phyloP scores from a whole-genome alignment of 2,329 filamentous ascomycete genomes.

The Monosporascus sp. region DNA sequence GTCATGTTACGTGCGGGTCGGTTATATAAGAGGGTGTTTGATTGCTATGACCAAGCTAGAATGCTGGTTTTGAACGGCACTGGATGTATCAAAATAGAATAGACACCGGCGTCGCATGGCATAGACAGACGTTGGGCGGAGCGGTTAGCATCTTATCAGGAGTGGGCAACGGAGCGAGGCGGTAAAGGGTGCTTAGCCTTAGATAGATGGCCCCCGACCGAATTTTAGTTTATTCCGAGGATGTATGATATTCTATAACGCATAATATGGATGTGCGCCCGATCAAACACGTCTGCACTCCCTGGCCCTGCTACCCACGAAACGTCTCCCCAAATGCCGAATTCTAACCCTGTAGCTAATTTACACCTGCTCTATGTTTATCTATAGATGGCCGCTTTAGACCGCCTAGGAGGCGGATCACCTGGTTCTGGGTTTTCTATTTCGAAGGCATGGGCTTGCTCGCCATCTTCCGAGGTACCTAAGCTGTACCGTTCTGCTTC shows the following conservation, averaged over 20 bases:
- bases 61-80: no score
- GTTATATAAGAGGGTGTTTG: no score
- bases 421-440: neutral
- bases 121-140: neutral
- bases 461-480: constrained; percentile 15
- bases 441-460: constrained; percentile 6
- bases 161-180: neutral
- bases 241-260: no score
- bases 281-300: neutral
- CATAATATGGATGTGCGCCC: neutral
- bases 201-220: neutral
- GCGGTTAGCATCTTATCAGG: neutral
- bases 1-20: no score
- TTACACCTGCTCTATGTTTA: neutral
- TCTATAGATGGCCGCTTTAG: no score
- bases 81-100: neutral
- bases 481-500: constrained; percentile 6
- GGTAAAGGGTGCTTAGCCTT: neutral
- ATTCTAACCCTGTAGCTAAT: neutral
- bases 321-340: neutral
- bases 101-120: neutral
- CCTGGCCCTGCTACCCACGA: neutral
- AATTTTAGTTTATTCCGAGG: no score
- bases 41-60: no score
- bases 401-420: no score